Evolutionary conservation across 345 rosid genomes (phyloP).

Genomic region (Arabidopsis arenosa): DNA sequence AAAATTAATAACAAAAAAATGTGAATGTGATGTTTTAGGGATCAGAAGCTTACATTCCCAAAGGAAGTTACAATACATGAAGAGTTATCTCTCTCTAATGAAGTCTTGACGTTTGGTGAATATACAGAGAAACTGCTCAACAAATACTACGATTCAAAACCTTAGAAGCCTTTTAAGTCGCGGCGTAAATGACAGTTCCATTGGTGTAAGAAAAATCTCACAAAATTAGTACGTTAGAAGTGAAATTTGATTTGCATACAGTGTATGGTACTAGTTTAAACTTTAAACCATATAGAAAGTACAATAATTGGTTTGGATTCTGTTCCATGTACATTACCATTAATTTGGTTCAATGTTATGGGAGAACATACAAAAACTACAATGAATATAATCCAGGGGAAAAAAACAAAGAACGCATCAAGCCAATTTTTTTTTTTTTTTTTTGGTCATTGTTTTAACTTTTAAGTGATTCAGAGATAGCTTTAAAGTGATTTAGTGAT

Average conservation of each 20-base stretch:
- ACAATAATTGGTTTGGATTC: neutral
- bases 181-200: conserved; percentile 10
- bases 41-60: conserved; percentile 79
- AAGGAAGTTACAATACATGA: conserved; percentile 60
- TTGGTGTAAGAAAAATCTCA: neutral
- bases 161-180: conserved; percentile 31
- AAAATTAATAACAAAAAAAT: neutral
- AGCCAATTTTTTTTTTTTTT: neutral
- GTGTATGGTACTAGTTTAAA: neutral
- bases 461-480: too few species aligned
- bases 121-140: conserved; percentile 78
- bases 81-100: conserved; percentile 60
- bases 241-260: neutral
- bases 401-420: neutral
- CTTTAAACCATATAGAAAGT: neutral
- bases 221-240: neutral
- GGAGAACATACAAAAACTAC: neutral
- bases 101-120: conserved; percentile 75
- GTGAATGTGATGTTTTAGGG: conserved; percentile 50
- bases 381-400: neutral
- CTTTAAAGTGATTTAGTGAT: neutral
- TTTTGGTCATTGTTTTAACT: too few species aligned
- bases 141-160: conserved; percentile 68
- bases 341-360: neutral
- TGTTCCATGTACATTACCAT: neutral